Evolutionary conservation across 176 grass and related monocot genomes (phyloP), one percentile per base, ranked within the genome.

Genomic region (Oryza coarctata): DNA sequence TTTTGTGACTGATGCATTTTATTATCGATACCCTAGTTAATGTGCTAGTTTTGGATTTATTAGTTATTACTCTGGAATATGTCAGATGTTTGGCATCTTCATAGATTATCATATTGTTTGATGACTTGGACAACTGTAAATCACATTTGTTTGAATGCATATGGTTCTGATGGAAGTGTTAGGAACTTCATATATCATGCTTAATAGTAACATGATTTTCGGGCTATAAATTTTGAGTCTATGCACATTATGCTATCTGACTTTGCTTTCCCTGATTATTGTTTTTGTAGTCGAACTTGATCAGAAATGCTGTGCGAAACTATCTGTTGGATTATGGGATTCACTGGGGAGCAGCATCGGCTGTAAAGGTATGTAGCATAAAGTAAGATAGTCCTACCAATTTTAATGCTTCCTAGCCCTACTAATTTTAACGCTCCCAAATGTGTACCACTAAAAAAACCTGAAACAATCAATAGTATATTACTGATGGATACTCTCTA

Each of bases 291-390:
- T 99, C 91, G 74, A 95, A 99, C 76, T 75, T 95, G 83, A 90
- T 95, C 49, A 95, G 93, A 90, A 88, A 76, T 92, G 93, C 91
- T 68, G 93, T 87, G 63, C 83, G 85, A 32, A 99, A 86, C 36
- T 99, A 95, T 92, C 79, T 99, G 45, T 88, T 99, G 83, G 89
- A 95, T 90, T 90, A 89, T 73, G 93, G 93, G 65, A 82, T 99
- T 86, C 35, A 93, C 33, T 95, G 96, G 96, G 96, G 87, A 80
- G 88, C 86, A 82, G 91, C 91, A 88, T 89, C 96, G 36, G 65
- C 71, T 31, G 91, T 99, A 65, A 99, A 99, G 93, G 96, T 99
- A 91, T 76, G 80, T 55, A 65, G 23, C 74, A 76, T 77, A 58
- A 57, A 67, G 6, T 34, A 73, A 70, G 44, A 23, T 14, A 82